A percentile compares a stretch with the other conserved stretches of the same genome.
phyloP scores from a whole-genome alignment of 2,329 filamentous ascomycete genomes.

The Cladosporium cucumerinum region DNA sequence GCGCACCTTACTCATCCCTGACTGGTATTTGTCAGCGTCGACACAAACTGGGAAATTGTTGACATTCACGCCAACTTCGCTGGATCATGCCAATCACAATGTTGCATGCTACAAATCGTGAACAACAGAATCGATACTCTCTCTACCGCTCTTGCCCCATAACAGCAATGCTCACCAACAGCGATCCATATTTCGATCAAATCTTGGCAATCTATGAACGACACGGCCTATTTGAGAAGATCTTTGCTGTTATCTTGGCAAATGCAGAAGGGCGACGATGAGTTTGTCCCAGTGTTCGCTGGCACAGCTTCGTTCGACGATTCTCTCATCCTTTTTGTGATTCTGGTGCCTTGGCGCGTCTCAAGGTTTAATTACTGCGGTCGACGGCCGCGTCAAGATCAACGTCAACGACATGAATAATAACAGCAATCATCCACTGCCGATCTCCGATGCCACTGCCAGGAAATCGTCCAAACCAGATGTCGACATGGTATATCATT shows the following conservation, averaged over 20 bases:
- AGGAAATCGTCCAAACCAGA: not conserved
- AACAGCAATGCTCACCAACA: not conserved
- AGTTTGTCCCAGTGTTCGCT: not conserved
- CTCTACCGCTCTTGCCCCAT: not conserved
- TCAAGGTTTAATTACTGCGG: not conserved
- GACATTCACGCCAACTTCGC: not conserved
- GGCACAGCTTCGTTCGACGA: not conserved
- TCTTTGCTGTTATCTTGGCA: not conserved
- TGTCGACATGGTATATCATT: not conserved
- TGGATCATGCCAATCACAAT: not conserved
- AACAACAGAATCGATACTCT: not conserved
- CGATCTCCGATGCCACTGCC: not conserved
- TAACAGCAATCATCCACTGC: not conserved
- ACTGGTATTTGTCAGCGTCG: not conserved
- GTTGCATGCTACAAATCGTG: not conserved
- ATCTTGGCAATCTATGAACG: not conserved
- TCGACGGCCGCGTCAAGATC: not conserved
- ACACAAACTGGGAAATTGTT: not conserved
- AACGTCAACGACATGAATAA: too few species aligned
- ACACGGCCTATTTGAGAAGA: not conserved
- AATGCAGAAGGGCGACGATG: not conserved
- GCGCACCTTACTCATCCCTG: not conserved
- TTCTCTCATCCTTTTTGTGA: not conserved
- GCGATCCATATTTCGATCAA: not conserved
- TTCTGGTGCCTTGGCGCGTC: not conserved